Percentiles rank a stretch among this genome's conserved stretches.
phyloP scores from a whole-genome alignment of 208 protist species.

The Crithidia sp. region DNA sequence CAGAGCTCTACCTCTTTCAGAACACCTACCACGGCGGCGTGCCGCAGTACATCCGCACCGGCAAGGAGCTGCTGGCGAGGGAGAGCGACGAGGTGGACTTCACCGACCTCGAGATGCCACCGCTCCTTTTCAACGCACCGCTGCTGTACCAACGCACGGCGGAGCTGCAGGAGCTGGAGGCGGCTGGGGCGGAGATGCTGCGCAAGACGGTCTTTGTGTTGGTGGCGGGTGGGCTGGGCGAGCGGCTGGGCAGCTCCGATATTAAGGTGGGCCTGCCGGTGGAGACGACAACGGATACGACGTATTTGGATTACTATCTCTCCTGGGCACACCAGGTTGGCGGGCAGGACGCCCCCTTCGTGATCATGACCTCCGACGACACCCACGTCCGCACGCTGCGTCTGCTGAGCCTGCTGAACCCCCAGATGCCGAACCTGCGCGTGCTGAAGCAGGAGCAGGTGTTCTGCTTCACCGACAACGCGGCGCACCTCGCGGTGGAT shows the following conservation, averaged over 20 bases:
- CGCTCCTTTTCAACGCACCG: constrained; percentile 69
- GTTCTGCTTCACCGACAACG: constrained; percentile 83
- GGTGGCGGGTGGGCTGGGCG: constrained; percentile 92
- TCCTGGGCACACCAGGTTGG: constrained; percentile 53
- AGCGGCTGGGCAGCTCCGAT: constrained; percentile 90
- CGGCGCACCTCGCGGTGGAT: constrained; percentile 71
- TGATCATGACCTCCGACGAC: constrained; percentile 96
- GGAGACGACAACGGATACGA: constrained; percentile 77
- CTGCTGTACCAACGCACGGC: constrained; percentile 37
- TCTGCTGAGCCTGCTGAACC: constrained; percentile 60
- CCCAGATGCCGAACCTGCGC: constrained; percentile 56
- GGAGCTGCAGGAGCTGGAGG: constrained; percentile 60
- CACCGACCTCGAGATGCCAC: constrained; percentile 57
- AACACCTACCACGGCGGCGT: constrained; percentile 79
- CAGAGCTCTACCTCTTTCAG: constrained; percentile 61
- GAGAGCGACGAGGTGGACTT: constrained; percentile 29
- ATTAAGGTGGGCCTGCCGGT: constrained; percentile 92
- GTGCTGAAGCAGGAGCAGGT: constrained; percentile 92
- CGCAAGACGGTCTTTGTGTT: constrained; percentile 86
- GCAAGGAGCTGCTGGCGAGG: constrained; percentile 62
- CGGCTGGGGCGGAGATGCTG: constrained; percentile 39
- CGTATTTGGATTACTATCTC: constrained; percentile 89
- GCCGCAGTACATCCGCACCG: constrained; percentile 81
- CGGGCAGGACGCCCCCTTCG: constrained; percentile 68
- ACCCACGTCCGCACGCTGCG: constrained; percentile 86